phyloP scores from a whole-genome alignment of 805 yeast species.

The Wickerhamiella allomyrinae region DNA sequence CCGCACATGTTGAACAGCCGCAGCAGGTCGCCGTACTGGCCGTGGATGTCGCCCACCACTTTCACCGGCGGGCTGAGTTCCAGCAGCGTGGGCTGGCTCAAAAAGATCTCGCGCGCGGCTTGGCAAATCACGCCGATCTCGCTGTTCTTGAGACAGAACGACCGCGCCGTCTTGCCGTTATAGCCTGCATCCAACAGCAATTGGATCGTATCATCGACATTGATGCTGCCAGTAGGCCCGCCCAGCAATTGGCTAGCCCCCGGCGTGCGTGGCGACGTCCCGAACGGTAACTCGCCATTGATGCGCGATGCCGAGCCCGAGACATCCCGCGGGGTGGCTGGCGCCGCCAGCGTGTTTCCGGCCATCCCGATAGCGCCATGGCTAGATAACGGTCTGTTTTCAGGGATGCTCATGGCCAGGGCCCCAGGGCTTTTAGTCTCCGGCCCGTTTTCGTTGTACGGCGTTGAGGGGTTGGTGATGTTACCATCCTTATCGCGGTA shows the following conservation, averaged over 20 bases:
- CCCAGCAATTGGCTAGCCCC: conserved; percentile 21
- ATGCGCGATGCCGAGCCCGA: conserved; percentile 4
- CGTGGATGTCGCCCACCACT: conserved; percentile 91
- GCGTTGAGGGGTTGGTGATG: conserved; percentile 9
- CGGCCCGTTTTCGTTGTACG: conserved; percentile 10
- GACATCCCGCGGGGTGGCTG: neutral
- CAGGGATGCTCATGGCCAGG: neutral
- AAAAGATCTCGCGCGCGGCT: conserved; percentile 74
- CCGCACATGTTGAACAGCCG: conserved; percentile 92
- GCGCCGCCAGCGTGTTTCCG: neutral
- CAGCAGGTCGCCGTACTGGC: conserved; percentile 84
- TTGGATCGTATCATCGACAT: conserved; percentile 83
- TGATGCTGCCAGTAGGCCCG: conserved; percentile 24
- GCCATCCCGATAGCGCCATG: neutral
- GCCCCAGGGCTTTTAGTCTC: neutral
- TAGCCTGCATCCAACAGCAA: conserved; percentile 90
- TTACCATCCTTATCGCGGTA: conserved; percentile 35
- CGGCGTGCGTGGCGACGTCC: conserved; percentile 18
- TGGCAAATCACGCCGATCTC: conserved; percentile 81
- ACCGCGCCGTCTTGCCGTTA: conserved; percentile 80
- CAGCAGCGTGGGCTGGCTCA: conserved; percentile 77
- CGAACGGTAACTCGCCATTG: conserved; percentile 18
- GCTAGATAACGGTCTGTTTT: neutral
- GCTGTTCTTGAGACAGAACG: conserved; percentile 71
- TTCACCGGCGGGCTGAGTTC: conserved; percentile 80